These are phyloP conservation scores for Ochetophila trinervis DNA, from an alignment of 306 rosid genomes.

Conservation along the genomic window DNA sequence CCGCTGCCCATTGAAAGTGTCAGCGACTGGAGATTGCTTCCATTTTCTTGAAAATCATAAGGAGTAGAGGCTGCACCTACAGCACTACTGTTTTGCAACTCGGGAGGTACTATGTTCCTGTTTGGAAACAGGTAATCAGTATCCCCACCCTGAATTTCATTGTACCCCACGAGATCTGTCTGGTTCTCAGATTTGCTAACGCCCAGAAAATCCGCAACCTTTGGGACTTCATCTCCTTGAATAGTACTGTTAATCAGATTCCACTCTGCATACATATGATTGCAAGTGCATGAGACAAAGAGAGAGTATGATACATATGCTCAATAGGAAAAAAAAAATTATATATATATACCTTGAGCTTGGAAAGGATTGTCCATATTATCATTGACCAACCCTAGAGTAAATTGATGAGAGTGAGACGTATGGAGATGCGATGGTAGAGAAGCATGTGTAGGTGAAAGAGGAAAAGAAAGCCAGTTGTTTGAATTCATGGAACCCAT, in stretches of 20 bases:
- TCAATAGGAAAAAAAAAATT: neutral
- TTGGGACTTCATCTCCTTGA: constrained; percentile 64
- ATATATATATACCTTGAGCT: constrained; percentile 48
- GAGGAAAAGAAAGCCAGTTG: constrained; percentile 98
- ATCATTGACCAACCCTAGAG: constrained; percentile 78
- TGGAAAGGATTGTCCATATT: constrained; percentile 81
- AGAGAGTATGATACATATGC: too few species aligned
- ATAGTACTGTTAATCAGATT: constrained; percentile 58
- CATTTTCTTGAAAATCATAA: constrained; percentile 69
- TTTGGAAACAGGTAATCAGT: constrained; percentile 60
- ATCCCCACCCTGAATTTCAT: constrained; percentile 54
- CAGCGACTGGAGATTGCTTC: constrained; percentile 66
- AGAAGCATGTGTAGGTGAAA: constrained; percentile 78
- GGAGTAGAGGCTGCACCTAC: constrained; percentile 32
- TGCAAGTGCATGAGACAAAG: neutral
- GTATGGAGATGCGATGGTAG: constrained; percentile 66
- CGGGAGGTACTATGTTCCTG: constrained; percentile 46
- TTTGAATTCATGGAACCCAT: constrained; percentile 78
- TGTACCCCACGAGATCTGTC: constrained; percentile 60
- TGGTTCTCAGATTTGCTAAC: constrained; percentile 77
- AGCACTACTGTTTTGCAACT: constrained; percentile 40
- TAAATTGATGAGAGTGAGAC: constrained; percentile 72
- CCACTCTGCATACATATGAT: constrained; percentile 57
- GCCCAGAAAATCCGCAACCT: constrained; percentile 97
- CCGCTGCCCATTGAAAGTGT: constrained; percentile 94